Base-by-base conservation (phyloP, 768 basidiomycete genomes). In the Wakefieldia striispora region DNA sequence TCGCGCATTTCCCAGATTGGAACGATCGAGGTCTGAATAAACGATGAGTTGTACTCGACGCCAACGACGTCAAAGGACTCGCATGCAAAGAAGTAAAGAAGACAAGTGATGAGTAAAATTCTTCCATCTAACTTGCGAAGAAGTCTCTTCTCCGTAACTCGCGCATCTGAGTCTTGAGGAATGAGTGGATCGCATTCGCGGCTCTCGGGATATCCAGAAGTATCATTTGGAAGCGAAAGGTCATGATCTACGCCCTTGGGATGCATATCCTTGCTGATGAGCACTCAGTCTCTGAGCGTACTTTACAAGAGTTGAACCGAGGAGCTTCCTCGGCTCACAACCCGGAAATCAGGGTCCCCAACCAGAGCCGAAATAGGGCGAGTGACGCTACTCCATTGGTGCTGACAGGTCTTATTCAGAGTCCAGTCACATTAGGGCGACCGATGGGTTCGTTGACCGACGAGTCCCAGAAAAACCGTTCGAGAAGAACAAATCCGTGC, bases 41-140 rank as follows among this genome's bases (percentile, higher is more conserved):
- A 35, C 23, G 38, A 41, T 13, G 9, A 10, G 19, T 10, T 37
- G 17, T 4, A 16, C 11, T 29, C 29, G 29, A 13, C 14, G 14
- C 33, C 14, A 23, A 8, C 8, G 11, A 27, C 12, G 11, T 2
- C 31, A 9, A 36, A 45, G 42, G 13, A 38, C 39, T 65, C 50
- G 85, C 87, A 89, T 24, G 86, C 85, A 64, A 84, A 88, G 21
- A 89, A 72, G 57, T 89, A 89, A 36, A 89, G 75, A 17, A 86
- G 57, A 58, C 85, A 88, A 1, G 82, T 72, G 38, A 88, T 81
- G 37, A 86, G 87, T 45, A 89, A 67, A 47, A 89, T 88, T 34
- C 85, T 74, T 47, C 57, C 44, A 59, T 89, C 87, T 43, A 89
- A 71, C 59, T 85, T 88, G 59, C 79, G 74, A 19, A 88, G 71